phyloP scores from a whole-genome alignment of 2,329 filamentous ascomycete species.

The Verticillium nonalfalfae region DNA sequence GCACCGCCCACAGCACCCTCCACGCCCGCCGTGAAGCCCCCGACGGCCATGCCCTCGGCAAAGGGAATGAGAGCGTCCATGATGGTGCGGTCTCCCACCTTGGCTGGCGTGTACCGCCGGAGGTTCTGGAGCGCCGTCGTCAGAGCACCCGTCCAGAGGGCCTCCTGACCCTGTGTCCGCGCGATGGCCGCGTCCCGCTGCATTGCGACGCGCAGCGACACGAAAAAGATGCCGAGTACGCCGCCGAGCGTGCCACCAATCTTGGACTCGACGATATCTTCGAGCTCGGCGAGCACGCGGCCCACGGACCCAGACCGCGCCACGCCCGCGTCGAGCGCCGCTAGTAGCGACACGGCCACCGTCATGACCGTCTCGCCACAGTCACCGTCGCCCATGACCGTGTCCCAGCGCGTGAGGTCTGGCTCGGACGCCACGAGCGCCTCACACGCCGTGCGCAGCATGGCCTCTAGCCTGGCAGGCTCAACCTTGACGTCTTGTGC shows the following conservation, averaged over 20 bases:
- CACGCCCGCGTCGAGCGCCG: constrained; percentile 35
- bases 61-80: constrained; percentile 54
- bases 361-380: constrained; percentile 57
- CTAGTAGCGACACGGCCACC: constrained; percentile 41
- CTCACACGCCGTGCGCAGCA: constrained; percentile 47
- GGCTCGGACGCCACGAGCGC: constrained; percentile 52
- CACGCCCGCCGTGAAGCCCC: constrained; percentile 49
- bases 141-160: constrained; percentile 30
- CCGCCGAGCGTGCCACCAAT: constrained; percentile 49
- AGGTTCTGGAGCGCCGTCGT: constrained; percentile 32
- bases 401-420: constrained; percentile 57
- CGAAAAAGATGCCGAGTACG: constrained; percentile 48
- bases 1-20: constrained; percentile 53
- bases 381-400: constrained; percentile 58
- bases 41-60: constrained; percentile 36
- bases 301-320: constrained; percentile 36
- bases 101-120: constrained; percentile 46
- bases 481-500: constrained; percentile 43
- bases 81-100: constrained; percentile 49
- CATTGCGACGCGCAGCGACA: constrained; percentile 36
- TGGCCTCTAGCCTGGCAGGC: constrained; percentile 42
- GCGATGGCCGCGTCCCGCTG: constrained; percentile 26
- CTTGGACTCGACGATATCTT: constrained; percentile 48
- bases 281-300: constrained; percentile 39
- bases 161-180: constrained; percentile 21